Evolutionary conservation across 306 rosid genomes (phyloP).

Genomic region (Datisca glomerata): DNA sequence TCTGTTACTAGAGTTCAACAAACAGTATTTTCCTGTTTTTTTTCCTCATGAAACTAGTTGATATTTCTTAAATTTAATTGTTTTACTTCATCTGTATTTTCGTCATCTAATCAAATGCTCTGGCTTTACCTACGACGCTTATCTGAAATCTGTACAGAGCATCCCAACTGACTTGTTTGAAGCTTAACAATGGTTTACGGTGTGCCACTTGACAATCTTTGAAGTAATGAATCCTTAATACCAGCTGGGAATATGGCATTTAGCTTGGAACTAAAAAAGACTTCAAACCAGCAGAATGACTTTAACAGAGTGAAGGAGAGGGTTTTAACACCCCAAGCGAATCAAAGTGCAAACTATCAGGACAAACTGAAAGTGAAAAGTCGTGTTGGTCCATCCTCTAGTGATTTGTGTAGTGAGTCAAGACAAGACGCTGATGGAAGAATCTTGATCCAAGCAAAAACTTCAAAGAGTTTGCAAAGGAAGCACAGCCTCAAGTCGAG

Average conservation of each 20-base stretch:
- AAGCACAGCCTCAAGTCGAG: constrained; percentile 26
- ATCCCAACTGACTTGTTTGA: too few relatives aligned
- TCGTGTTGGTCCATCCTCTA: constrained; percentile 16
- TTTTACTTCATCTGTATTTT: too few relatives aligned
- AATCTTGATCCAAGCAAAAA: constrained; percentile 9
- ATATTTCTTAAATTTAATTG: too few relatives aligned
- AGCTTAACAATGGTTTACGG: too few relatives aligned
- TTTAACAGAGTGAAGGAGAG: constrained; percentile 27
- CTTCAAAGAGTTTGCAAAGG: constrained; percentile 9
- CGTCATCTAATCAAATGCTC: too few relatives aligned
- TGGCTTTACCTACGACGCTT: too few relatives aligned
- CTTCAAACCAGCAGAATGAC: constrained; percentile 28
- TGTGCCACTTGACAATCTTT: too few relatives aligned
- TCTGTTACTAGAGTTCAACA: too few relatives aligned
- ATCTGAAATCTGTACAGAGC: too few relatives aligned
- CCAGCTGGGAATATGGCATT: constrained; percentile 34
- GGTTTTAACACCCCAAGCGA: constrained; percentile 15
- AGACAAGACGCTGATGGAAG: constrained; percentile 19
- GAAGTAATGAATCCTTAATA: constrained; percentile 25
- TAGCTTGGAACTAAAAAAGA: constrained; percentile 31
- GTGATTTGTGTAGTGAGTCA: constrained; percentile 17
- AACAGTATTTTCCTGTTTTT: too few relatives aligned
- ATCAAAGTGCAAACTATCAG: constrained; percentile 18
- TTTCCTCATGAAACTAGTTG: too few relatives aligned
- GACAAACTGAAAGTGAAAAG: constrained; percentile 23